A percentile compares a stretch with the other conserved stretches of the same genome.
Conservation (phyloP, 2,329 filamentous ascomycete species). For the Cercospora brassicicola region DNA sequence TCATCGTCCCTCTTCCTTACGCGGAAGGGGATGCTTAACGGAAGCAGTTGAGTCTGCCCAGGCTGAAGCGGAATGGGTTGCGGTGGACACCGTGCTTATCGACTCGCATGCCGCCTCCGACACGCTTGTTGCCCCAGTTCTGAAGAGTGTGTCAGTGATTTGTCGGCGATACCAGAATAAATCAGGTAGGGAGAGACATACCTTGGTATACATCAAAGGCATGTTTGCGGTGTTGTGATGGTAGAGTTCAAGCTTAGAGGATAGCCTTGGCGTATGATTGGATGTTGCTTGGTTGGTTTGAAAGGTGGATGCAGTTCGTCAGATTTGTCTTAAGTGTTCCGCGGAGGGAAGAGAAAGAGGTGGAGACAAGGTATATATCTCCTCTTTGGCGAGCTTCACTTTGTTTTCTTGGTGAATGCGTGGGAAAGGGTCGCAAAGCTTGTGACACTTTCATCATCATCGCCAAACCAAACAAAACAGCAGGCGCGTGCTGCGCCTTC, state of each 20-base stretch:
- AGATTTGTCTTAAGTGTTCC: neutral
- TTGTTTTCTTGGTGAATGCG: neutral
- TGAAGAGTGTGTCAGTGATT: neutral
- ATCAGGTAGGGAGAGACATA: neutral
- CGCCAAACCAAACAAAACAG: neutral
- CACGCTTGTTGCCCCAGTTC: conserved; percentile 46
- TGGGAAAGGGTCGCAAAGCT: neutral
- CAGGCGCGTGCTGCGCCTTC: neutral
- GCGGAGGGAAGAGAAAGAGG: neutral
- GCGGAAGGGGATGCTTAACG: neutral
- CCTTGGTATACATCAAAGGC: conserved; percentile 52
- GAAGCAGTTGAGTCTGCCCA: conserved; percentile 56
- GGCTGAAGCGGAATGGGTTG: conserved; percentile 53
- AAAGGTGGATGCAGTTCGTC: neutral
- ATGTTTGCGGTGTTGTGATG: conserved; percentile 33
- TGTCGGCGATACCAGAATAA: too few species aligned
- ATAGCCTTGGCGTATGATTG: neutral
- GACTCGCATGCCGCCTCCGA: conserved; percentile 52
- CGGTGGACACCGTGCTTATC: conserved; percentile 55
- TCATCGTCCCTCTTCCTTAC: neutral
- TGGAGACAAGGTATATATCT: neutral
- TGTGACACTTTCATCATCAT: conserved; percentile 1
- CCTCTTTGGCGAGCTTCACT: neutral
- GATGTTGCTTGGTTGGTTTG: neutral
- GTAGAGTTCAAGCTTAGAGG: neutral